These are phyloP conservation scores for Boletellus ananiceps DNA, from an alignment of 768 basidiomycete species.

Conservation along the genomic window DNA sequence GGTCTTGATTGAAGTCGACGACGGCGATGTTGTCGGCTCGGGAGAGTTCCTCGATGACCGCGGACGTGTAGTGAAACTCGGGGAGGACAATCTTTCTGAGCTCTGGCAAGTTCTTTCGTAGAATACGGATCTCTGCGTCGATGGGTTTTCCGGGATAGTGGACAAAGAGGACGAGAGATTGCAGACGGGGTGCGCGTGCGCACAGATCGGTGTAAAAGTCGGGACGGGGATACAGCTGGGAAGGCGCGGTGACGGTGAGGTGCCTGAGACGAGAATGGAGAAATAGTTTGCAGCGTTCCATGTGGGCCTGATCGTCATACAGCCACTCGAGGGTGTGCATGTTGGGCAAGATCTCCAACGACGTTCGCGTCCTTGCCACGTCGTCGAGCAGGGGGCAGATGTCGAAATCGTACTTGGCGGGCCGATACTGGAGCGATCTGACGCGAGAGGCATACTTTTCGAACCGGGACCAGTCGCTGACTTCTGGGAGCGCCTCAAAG, in stretches of 20 bases:
- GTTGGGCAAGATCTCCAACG: slow-evolving; percentile 51
- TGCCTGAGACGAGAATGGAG: slow-evolving; percentile 51
- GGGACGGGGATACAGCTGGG: slow-evolving; percentile 7
- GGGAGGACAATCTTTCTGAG: slow-evolving; percentile 49
- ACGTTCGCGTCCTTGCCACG: slow-evolving; percentile 51
- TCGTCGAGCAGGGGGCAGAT: slow-evolving; percentile 38
- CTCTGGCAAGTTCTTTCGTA: slow-evolving; percentile 39
- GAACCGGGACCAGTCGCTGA: slow-evolving; percentile 53
- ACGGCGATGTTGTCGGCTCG: slow-evolving; percentile 38
- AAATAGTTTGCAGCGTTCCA: slow-evolving; percentile 46
- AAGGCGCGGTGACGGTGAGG: slow-evolving; percentile 31
- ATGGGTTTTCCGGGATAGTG: slow-evolving; percentile 37
- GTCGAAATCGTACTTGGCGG: slow-evolving; percentile 13
- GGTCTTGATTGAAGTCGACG: slow-evolving; percentile 52
- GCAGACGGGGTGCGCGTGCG: slow-evolving; percentile 49
- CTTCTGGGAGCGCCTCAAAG: slow-evolving; percentile 39
- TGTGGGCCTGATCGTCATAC: slow-evolving; percentile 17
- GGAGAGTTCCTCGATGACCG: slow-evolving; percentile 44
- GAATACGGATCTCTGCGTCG: slow-evolving; percentile 36
- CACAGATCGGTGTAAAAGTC: slow-evolving; percentile 37
- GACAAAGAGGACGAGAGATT: slow-evolving; percentile 44
- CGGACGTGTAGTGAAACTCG: slow-evolving; percentile 45
- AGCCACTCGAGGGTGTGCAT: slow-evolving; percentile 50
- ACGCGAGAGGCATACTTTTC: slow-evolving; percentile 51
- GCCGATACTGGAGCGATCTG: slow-evolving; percentile 31